phyloP scores from a whole-genome alignment of 2,329 filamentous ascomycete species.

The Aspergillus fijiensis region DNA sequence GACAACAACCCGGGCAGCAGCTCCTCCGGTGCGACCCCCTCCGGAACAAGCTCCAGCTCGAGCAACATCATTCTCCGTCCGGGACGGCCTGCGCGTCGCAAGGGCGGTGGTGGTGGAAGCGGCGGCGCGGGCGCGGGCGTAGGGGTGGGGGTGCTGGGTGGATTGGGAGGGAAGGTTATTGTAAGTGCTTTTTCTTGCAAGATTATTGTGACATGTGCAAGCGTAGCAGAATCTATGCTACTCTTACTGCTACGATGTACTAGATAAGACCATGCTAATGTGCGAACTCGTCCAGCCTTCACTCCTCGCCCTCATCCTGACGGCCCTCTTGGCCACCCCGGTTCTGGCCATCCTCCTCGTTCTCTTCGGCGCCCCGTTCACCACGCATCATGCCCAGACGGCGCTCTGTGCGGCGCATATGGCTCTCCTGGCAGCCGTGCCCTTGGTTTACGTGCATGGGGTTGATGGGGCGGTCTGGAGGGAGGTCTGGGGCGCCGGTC shows the following conservation, averaged over 20 bases:
- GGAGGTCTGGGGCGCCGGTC: conserved; percentile 64
- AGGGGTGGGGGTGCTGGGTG: not conserved
- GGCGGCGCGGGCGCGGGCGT: not conserved
- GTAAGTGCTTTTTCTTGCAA: not conserved
- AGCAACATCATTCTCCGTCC: not conserved
- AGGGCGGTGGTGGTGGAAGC: not conserved
- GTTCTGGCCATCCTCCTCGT: conserved; percentile 64
- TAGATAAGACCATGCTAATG: not conserved
- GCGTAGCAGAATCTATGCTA: too few species aligned
- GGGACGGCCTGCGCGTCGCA: not conserved
- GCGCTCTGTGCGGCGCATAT: conserved; percentile 78
- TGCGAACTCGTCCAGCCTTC: conserved; percentile 54
- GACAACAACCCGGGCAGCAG: conserved; percentile 7
- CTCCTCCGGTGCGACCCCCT: not conserved
- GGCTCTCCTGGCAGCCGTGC: conserved; percentile 72
- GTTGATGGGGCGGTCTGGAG: conserved; percentile 70
- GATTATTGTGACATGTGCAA: too few species aligned
- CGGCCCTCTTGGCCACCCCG: conserved; percentile 54
- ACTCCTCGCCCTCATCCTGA: conserved; percentile 64
- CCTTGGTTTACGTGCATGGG: conserved; percentile 82
- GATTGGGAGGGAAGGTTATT: not conserved
- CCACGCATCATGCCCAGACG: conserved; percentile 76
- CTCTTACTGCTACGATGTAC: not conserved
- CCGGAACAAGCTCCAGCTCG: not conserved
- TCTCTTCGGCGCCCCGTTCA: conserved; percentile 87